Evolutionary conservation across 1,139 yeast species (phyloP), one percentile per base, ranked within the genome.

Genomic region (Yamadazyma aaseri): DNA sequence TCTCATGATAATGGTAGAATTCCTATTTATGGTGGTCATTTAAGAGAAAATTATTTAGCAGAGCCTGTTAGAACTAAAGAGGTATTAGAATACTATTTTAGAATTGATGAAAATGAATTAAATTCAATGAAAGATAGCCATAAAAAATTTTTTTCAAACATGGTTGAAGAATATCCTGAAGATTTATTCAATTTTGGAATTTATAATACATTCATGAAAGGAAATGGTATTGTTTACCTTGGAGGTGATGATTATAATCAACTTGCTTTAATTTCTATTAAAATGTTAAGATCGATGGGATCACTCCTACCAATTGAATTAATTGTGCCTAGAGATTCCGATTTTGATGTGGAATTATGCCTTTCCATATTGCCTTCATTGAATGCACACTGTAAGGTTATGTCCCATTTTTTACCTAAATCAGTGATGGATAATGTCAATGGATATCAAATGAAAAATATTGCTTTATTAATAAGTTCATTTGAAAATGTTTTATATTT

Each of bases 161-260:
- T 62, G 57, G 51, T 56, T 14, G 24, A 33, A 3, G 41, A 41
- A 4, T 51, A 56, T 37, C 65, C 66, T 2, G 34, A 42, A 11
- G 51, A 50, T 5, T 40, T 63, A 15, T 35, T 47, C 24, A 39
- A 49, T 14, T 41, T 22, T 26, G 53, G 53, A 26, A 47, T 46
- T 33, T 50, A 42, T 36, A 55, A 52, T 34, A 45, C 46, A 14
- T 61, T 58, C 40, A 58, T 63, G 66, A 46, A 58, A 34, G 81
- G 79, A 10, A 65, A 68, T 40, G 85, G 86, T 26, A 75, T 77
- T 29, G 81, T 79, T 4, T 74, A 76, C 46, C 71, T 80, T 34
- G 86, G 83, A 21, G 86, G 85, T 40, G 83, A 76, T 22, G 64
- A 65, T 40, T 78, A 70, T 51, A 66, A 79, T 42, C 77, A 80